A percentile compares a stretch with the other conserved stretches of the same genome.
phyloP scores from a whole-genome alignment of 345 rosid species.

The Eucalyptus marginata region DNA sequence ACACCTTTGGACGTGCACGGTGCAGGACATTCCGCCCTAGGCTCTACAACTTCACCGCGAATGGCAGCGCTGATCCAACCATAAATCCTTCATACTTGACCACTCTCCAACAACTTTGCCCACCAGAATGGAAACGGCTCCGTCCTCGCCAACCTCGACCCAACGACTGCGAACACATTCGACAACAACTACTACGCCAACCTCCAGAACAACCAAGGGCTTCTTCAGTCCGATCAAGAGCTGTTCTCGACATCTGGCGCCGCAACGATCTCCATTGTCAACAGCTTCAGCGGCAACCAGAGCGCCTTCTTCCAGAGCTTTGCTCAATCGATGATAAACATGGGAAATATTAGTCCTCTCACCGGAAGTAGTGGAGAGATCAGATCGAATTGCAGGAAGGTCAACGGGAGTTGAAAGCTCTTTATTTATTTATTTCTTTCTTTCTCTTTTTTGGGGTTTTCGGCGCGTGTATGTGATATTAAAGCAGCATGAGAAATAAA shows the following conservation, averaged over 20 bases:
- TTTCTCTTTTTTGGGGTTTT: background rate
- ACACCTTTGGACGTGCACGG: constrained; percentile 33
- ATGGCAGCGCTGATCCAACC: constrained; percentile 20
- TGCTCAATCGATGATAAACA: constrained; percentile 25
- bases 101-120: constrained; percentile 19
- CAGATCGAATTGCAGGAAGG: constrained; percentile 14
- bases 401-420: constrained; percentile 10
- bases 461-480: background rate
- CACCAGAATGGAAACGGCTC: constrained; percentile 14
- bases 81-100: constrained; percentile 9
- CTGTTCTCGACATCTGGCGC: constrained; percentile 14
- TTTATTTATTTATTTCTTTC: background rate
- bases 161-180: constrained; percentile 12
- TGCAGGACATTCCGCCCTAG: constrained; percentile 20
- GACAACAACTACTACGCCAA: constrained; percentile 33
- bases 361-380: constrained; percentile 29
- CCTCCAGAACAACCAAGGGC: constrained; percentile 26
- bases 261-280: constrained; percentile 12
- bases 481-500: background rate
- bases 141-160: constrained; percentile 16
- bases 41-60: constrained; percentile 24
- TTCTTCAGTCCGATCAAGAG: constrained; percentile 35
- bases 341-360: constrained; percentile 32
- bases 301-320: constrained; percentile 18
- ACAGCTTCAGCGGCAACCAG: constrained; percentile 7